A percentile compares a stretch with the other conserved stretches of the same genome.
Conservation (phyloP, 2,329 filamentous ascomycete species). For the Onygenales sp. region DNA sequence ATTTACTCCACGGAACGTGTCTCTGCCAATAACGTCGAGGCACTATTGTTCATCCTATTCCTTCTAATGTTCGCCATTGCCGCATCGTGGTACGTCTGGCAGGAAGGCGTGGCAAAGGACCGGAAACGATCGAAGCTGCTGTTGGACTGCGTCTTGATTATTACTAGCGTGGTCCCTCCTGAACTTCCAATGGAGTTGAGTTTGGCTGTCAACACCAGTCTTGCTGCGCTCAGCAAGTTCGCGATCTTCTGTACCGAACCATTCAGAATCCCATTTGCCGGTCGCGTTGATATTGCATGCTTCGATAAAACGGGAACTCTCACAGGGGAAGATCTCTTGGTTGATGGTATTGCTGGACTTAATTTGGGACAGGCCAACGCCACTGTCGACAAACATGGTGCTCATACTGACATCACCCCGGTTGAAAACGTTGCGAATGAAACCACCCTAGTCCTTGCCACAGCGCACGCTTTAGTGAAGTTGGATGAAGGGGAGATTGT, state of each 20-base stretch:
- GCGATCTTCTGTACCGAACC: constrained; percentile 99
- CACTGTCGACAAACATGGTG: constrained; percentile 65
- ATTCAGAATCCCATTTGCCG: constrained; percentile 94
- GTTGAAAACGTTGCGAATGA: constrained; percentile 64
- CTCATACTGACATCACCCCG: constrained; percentile 67
- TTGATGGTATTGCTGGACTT: constrained; percentile 90
- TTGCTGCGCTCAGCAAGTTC: constrained; percentile 86
- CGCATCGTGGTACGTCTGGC: constrained; percentile 98
- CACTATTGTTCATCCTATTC: constrained; percentile 95
- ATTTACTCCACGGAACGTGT: constrained; percentile 98
- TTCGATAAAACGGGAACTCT: constrained; percentile 98
- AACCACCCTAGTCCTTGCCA: constrained; percentile 87
- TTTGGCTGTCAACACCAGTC: constrained; percentile 92
- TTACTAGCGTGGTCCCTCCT: constrained; percentile 96
- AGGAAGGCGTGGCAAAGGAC: constrained; percentile 87
- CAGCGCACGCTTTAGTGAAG: constrained; percentile 90
- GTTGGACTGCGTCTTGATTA: constrained; percentile 92
- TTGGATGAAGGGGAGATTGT: constrained; percentile 95
- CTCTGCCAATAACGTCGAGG: constrained; percentile 95
- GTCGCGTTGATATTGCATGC: constrained; percentile 89
- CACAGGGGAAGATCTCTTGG: constrained; percentile 91
- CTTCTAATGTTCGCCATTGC: constrained; percentile 91
- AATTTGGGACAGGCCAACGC: constrained; percentile 60
- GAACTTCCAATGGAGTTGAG: constrained; percentile 97
- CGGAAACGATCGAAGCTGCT: constrained; percentile 96